Base-by-base conservation (phyloP, 2,329 filamentous ascomycete genomes). In the Dothideomycetidae sp. region DNA sequence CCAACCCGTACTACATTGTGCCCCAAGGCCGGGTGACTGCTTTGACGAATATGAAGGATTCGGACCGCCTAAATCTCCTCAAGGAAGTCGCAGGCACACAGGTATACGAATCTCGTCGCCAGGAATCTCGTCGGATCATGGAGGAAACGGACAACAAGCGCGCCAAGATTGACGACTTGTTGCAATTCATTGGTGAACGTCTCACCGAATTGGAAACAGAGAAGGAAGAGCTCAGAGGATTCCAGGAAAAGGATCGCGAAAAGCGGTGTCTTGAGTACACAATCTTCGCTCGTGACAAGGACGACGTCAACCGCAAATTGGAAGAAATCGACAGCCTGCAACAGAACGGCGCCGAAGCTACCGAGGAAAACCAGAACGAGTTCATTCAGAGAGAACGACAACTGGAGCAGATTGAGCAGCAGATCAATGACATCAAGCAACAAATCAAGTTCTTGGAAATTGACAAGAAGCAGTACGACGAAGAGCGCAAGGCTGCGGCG, bases 61-160 rank as follows among this genome's bases (percentile, higher is more conserved):
- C 78, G 1, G 86, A 94, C 56, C 75, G 90, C 36, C 63, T 98
- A 44, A 86, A 81, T 48, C 66, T 98, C 42, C 63, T 98, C 44
- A 98, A 98, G 60, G 90, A 96, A 54, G 90, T 98, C n/a, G 90
- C 90, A 1, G 90, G 90, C 44, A 98, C 90, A 5, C 85, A 94
- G 52, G 85, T 94, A 31, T 98, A 98, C 60, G 90, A 98, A 60
- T 80, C 83, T 37, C 79, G 88, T 40, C 76, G 92, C 44, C 72
- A 83, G 17, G 88, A 98, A 58, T 93, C 84, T 31, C 64, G 93
- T 48, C 94, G 93, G 63, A 93, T 98, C 50, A 93, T 98, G 83
- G 75, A 77, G 44, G 90, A 98, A 48, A 96, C 90, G 11, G 85
- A 88, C 58, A 92, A 85, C 61, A 96, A 94, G 64, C 77, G 85